These are phyloP conservation scores for Suhomyces faveliae DNA, from an alignment of 805 yeast genomes.

Conservation along the genomic window DNA sequence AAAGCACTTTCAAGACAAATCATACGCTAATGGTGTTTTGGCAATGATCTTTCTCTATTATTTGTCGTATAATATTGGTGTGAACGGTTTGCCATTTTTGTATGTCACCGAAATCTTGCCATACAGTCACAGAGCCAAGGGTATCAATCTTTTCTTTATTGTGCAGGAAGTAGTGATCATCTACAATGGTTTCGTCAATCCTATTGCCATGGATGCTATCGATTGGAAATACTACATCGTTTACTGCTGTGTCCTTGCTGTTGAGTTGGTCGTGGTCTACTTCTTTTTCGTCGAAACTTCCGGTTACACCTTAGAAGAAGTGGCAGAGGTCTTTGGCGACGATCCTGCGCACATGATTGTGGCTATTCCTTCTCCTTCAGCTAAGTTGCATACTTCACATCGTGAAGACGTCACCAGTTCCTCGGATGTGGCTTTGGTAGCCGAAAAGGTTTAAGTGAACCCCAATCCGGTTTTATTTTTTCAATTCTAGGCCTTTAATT, in stretches of 20 bases:
- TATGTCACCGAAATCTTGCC: constrained; percentile 46
- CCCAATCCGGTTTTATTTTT: not conserved
- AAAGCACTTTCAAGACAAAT: constrained; percentile 38
- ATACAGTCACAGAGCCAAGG: constrained; percentile 42
- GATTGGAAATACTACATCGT: constrained; percentile 47
- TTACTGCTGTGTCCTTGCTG: constrained; percentile 29
- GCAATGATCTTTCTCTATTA: constrained; percentile 52
- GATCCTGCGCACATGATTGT: constrained; percentile 12
- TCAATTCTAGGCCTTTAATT: not conserved
- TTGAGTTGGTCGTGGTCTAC: constrained; percentile 27
- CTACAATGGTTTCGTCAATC: constrained; percentile 25
- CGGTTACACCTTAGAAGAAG: constrained; percentile 44
- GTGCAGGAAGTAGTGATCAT: too few relatives aligned
- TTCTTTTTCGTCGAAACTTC: constrained; percentile 42
- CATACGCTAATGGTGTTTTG: constrained; percentile 45
- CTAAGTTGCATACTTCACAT: constrained; percentile 1
- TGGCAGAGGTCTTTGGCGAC: constrained; percentile 42
- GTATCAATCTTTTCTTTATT: constrained; percentile 34
- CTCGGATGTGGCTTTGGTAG: not conserved
- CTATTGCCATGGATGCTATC: constrained; percentile 40
- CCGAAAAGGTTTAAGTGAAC: constrained; percentile 1
- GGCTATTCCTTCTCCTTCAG: not conserved
- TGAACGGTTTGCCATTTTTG: constrained; percentile 45
- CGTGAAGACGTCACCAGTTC: not conserved
- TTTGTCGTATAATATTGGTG: constrained; percentile 40